A percentile compares a stretch with the other conserved stretches of the same genome.
phyloP scores from a whole-genome alignment of 257 asterid genomes.

The Dorcoceras hygrometricum region DNA sequence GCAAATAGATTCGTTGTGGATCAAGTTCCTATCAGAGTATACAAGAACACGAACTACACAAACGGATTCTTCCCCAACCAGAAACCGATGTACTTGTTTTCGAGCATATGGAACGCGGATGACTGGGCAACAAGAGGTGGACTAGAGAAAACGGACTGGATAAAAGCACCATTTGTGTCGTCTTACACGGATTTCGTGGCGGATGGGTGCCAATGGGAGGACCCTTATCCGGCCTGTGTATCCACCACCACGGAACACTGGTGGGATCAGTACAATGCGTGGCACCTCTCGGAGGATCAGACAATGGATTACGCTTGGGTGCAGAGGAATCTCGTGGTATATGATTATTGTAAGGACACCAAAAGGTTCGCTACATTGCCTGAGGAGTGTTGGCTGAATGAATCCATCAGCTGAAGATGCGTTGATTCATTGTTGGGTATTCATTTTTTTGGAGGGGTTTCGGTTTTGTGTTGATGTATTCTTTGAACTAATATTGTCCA shows the following conservation, averaged over 20 bases:
- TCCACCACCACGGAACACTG: slow-evolving; percentile 73
- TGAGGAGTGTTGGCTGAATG: slow-evolving; percentile 72
- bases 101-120: slow-evolving; percentile 98
- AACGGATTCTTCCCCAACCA: slow-evolving; percentile 81
- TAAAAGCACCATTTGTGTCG: slow-evolving; percentile 79
- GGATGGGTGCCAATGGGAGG: slow-evolving; percentile 87
- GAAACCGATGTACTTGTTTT: slow-evolving; percentile 87
- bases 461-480: not conserved
- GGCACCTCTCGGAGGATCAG: slow-evolving; percentile 69
- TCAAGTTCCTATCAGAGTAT: slow-evolving; percentile 67
- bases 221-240: slow-evolving; percentile 81
- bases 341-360: slow-evolving; percentile 75
- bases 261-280: slow-evolving; percentile 91
- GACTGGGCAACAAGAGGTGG: slow-evolving; percentile 99
- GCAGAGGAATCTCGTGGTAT: slow-evolving; percentile 77
- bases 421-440: too few relatives aligned
- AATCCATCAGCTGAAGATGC: not conserved
- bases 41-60: slow-evolving; percentile 83
- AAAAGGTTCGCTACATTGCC: slow-evolving; percentile 60
- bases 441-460: not conserved
- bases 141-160: slow-evolving; percentile 91
- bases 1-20: slow-evolving; percentile 73
- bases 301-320: slow-evolving; percentile 81
- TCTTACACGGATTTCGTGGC: slow-evolving; percentile 69
- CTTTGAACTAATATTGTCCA: too few relatives aligned